A percentile compares a stretch with the other conserved stretches of the same genome.
Evolutionary conservation across 192 early-diverging fungal species (phyloP).

Genomic region (Coemansia pectinata): DNA sequence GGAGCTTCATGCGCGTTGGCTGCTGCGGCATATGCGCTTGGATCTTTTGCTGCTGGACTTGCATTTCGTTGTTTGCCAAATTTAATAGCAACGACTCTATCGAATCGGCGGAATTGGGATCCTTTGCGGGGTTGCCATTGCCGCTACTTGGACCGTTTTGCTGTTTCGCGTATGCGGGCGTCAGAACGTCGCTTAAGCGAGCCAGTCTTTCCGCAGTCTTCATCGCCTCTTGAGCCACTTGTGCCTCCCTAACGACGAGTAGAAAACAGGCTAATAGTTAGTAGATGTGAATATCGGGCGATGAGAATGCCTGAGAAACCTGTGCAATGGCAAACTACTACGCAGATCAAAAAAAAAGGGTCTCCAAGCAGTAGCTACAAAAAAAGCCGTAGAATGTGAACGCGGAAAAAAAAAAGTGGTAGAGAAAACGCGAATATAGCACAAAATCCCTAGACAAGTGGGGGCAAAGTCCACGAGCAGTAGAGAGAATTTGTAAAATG

Average conservation of each 20-base stretch:
- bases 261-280: background rate
- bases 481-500: slow-evolving; percentile 15
- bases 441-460: background rate
- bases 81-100: slow-evolving; percentile 52
- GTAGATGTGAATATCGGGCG: background rate
- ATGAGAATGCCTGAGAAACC: background rate
- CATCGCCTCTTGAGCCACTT: slow-evolving; percentile 39
- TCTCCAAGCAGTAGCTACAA: background rate
- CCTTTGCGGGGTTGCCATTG: background rate
- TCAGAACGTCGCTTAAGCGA: slow-evolving; percentile 50
- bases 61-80: slow-evolving; percentile 55
- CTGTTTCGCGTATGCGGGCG: slow-evolving; percentile 36
- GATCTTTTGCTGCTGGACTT: slow-evolving; percentile 54
- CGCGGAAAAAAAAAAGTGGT: background rate
- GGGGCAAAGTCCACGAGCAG: background rate
- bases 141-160: background rate
- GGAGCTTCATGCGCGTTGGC: slow-evolving; percentile 52
- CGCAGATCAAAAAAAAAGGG: background rate
- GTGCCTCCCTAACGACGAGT: slow-evolving; percentile 28
- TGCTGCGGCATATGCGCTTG: slow-evolving; percentile 50
- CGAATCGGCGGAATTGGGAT: slow-evolving; percentile 30
- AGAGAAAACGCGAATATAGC: background rate
- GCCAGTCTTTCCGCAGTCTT: slow-evolving; percentile 53
- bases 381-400: background rate
- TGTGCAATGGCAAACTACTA: background rate